Base-by-base conservation (phyloP, 208 protist species). In the Trypanosoma cruzi region DNA sequence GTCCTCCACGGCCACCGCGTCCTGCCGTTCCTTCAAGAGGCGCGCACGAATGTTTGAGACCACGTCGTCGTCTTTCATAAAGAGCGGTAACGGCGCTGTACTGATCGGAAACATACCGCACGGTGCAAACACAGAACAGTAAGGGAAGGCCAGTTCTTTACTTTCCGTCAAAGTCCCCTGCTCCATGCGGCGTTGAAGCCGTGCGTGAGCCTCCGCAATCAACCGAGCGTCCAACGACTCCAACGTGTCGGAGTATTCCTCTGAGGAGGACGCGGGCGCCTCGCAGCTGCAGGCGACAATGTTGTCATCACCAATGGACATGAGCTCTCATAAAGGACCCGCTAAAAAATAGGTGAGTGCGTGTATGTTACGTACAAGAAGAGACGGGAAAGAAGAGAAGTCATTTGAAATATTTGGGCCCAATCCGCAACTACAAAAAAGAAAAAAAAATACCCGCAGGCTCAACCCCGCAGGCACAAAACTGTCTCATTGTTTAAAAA, bases 41-140 rank as follows among this genome's bases (percentile, higher is more conserved):
- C 63, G 0, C 28, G 46, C 62, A 16, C 75, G 68, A 44, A 80
- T 46, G 32, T 18, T 24, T 10, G 64, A 37, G 48, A 80, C 31
- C 16, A 70, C n/a, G 1, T 46, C 24, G 28, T 80, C 75, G 22
- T 64, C 32, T 0, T 57, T n/a, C 70, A 75, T 68, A 56, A 58
- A 69, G 18, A 57, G 22, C 11, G 31, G 52, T 48, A n/a, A 8
- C 6, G 59, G 54, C 10, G n/a, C 34, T 10, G 32, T 56, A 11
- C 56, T 26, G 37, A 68, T 57, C 4, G 70, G 56, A 63, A 62
- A 10, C 2, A 69, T 22, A 40, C 46, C 53, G 13, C 4, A 42
- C n/a, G 70, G 70, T 24, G 42, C 54, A 69, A 75, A 75, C 10
- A 60, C 50, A 29, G 60, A 68, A 40, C 40, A 57, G 28, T 68